Percentiles rank a stretch among this genome's conserved stretches.
Evolutionary conservation across 2,329 filamentous ascomycete species (phyloP).

Genomic region (Phaeophleospora eucalypticola): DNA sequence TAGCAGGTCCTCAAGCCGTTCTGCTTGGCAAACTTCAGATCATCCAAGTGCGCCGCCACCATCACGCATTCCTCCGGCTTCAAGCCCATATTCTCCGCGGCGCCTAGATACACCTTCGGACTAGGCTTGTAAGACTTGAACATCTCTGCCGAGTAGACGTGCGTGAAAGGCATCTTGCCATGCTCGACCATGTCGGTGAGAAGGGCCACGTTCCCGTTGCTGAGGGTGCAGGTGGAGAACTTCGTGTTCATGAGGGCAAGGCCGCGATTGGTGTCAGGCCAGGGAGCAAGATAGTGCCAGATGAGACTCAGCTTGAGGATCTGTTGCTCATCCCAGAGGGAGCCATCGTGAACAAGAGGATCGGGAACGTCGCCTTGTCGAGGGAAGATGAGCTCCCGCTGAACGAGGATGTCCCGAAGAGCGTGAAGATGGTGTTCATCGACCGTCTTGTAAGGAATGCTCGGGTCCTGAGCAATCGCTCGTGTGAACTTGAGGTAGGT

Average conservation of each 20-base stretch:
- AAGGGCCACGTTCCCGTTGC: slow-evolving; percentile 69
- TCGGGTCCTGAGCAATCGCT: slow-evolving; percentile 43
- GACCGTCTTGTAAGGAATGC: slow-evolving; percentile 60
- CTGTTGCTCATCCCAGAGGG: slow-evolving; percentile 51
- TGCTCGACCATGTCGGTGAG: slow-evolving; percentile 60
- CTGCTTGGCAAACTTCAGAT: slow-evolving; percentile 62
- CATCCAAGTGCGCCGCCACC: slow-evolving; percentile 71
- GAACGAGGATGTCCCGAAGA: slow-evolving; percentile 54
- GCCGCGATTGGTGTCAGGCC: slow-evolving; percentile 60
- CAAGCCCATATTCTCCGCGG: slow-evolving; percentile 55
- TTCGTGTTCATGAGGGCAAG: slow-evolving; percentile 45
- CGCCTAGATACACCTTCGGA: slow-evolving; percentile 64
- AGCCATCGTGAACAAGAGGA: slow-evolving; percentile 26
- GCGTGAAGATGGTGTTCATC: slow-evolving; percentile 67
- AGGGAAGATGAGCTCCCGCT: slow-evolving; percentile 36
- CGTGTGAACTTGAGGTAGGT: slow-evolving; percentile 51
- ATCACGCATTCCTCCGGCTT: slow-evolving; percentile 62
- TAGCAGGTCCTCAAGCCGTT: slow-evolving; percentile 69
- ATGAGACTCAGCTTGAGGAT: slow-evolving; percentile 48
- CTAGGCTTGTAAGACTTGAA: slow-evolving; percentile 74
- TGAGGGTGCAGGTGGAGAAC: slow-evolving; percentile 63
- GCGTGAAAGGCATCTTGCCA: slow-evolving; percentile 58
- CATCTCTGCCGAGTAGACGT: slow-evolving; percentile 63
- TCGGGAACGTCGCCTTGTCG: slow-evolving; percentile 1
- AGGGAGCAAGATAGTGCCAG: slow-evolving; percentile 71